These are phyloP conservation scores for Mycena capillaripes DNA, from an alignment of 768 basidiomycete species.

Conservation along the genomic window DNA sequence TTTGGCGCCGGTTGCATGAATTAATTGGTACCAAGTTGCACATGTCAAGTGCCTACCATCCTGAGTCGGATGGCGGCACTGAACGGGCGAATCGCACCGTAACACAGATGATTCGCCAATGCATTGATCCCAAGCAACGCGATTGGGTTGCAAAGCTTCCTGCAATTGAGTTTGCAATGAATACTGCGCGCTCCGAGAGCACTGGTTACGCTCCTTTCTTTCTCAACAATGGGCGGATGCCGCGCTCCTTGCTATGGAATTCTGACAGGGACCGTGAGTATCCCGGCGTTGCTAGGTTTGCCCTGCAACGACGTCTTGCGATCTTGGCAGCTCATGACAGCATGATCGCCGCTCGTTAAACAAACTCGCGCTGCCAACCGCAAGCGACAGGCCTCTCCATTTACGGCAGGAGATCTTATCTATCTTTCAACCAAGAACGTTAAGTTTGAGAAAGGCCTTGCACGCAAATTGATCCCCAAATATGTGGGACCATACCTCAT, in stretches of 20 bases:
- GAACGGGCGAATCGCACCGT: conserved; percentile 14
- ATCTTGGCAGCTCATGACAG: conserved; percentile 44
- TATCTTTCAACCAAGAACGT: conserved; percentile 49
- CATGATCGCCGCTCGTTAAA: conserved; percentile 38
- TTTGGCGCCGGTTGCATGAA: conserved; percentile 4
- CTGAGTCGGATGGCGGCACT: not conserved
- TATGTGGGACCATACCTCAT: conserved; percentile 48
- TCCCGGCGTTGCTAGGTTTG: conserved; percentile 7
- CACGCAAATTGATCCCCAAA: conserved; percentile 47
- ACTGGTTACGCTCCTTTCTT: conserved; percentile 9
- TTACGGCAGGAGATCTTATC: not conserved
- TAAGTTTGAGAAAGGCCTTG: conserved; percentile 40
- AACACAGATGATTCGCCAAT: conserved; percentile 9
- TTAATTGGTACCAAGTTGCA: not conserved
- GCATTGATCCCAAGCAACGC: not conserved
- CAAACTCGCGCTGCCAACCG: conserved; percentile 42
- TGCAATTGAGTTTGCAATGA: not conserved
- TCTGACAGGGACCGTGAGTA: not conserved
- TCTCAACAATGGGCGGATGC: conserved; percentile 37
- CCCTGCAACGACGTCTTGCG: conserved; percentile 24
- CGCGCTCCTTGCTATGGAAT: conserved; percentile 36
- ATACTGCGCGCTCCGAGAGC: not conserved
- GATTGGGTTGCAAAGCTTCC: conserved; percentile 11
- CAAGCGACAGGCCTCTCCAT: conserved; percentile 15
- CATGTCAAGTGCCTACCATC: conserved; percentile 7